Evolutionary conservation across 768 basidiomycete genomes (phyloP), one percentile per base, ranked within the genome.

Genomic region (Lactifluus volemus): DNA sequence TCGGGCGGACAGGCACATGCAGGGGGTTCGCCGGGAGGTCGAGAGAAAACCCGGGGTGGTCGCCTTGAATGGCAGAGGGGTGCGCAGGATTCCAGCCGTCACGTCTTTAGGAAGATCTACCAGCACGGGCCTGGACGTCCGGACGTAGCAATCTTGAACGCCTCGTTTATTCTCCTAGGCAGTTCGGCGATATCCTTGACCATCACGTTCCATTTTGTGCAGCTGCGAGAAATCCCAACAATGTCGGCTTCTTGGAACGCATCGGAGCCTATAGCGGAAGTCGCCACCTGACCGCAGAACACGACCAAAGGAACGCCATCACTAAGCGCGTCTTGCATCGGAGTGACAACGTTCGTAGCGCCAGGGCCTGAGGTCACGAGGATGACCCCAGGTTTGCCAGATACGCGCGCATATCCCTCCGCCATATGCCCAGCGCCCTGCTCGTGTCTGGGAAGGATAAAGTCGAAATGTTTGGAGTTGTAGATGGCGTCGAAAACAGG

Each of bases 181-280:
- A 98, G 81, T 73, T 98, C 97, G 12, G 89, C 73, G 61, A 98
- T 92, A 70, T 95, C 95, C 74, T 98, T 98, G 54, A 98, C 92
- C 94, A 98, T 96, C 63, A 99, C 96, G 71, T 99, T 98, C 97
- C 97, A 98, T 73, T 98, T 99, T 29, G 97, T 98, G 77, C 97
- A 99, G 68, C 87, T 86, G 53, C 96, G 81, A 34, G 95, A 97
- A 73, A 98, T 99, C 52, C 97, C 97, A 58, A 99, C 80, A 53
- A 98, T 75, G 72, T 99, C 97, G 44, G 97, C 97, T 75, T 99
- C 97, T 72, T 99, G 97, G 83, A 99, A 99, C 1, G 92, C 92
- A 70, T 99, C 96, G 15, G 92, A 95, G n/a, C 96, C 96, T 63
- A 99, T 99, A 55, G 92, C 87, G n/a, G 90, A 90, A 8, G 96